A percentile compares a stretch with the other conserved stretches of the same genome.
Evolutionary conservation across 1,139 yeast genomes (phyloP).

Genomic region (Lodderomyces elongisporus): DNA sequence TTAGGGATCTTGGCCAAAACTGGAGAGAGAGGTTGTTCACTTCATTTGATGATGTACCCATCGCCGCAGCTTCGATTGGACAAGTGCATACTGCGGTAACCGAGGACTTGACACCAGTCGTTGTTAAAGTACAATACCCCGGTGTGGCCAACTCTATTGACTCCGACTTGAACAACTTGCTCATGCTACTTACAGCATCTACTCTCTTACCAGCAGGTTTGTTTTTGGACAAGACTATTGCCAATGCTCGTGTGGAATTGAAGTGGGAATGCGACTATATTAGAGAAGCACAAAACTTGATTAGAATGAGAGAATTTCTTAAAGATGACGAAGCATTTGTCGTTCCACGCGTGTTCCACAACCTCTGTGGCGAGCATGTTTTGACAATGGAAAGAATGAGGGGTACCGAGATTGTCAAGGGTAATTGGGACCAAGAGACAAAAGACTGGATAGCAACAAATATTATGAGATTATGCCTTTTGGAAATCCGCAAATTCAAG

Average conservation of each 20-base stretch:
- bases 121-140: constrained; percentile 96
- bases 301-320: constrained; percentile 58
- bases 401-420: constrained; percentile 79
- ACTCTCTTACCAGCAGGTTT: constrained; percentile 86
- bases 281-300: constrained; percentile 80
- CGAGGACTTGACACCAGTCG: constrained; percentile 63
- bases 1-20: constrained; percentile 63
- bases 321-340: constrained; percentile 64
- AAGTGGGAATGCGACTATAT: constrained; percentile 97
- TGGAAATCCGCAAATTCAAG: constrained; percentile 76
- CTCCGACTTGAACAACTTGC: constrained; percentile 81
- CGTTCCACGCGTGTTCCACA: constrained; percentile 79
- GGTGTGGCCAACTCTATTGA: constrained; percentile 95
- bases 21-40: constrained; percentile 73
- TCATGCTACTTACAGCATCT: constrained; percentile 80
- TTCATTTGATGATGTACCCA: constrained; percentile 79
- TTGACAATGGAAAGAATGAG: constrained; percentile 86
- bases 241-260: constrained; percentile 86
- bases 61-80: constrained; percentile 97
- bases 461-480: constrained; percentile 80
- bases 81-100: constrained; percentile 89
- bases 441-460: constrained; percentile 78
- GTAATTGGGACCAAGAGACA: constrained; percentile 68
- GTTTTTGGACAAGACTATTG: constrained; percentile 86
- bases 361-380: constrained; percentile 75